Evolutionary conservation across 2,329 filamentous ascomycete species (phyloP).

Genomic region (Chaetomium globosum): DNA sequence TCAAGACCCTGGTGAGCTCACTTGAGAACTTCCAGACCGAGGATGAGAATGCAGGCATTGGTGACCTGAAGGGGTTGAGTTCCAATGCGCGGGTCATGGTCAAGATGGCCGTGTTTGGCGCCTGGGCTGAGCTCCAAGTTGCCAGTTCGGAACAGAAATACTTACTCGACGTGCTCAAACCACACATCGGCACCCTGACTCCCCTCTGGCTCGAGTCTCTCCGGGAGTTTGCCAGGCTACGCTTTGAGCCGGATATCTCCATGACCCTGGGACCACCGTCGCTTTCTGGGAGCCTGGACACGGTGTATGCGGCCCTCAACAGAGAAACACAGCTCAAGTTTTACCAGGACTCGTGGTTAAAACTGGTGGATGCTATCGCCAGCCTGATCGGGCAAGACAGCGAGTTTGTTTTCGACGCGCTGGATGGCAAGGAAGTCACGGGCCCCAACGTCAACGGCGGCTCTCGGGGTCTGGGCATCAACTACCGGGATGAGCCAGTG

Average conservation of each 20-base stretch:
- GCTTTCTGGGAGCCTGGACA: constrained; percentile 82
- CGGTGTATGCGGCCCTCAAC: constrained; percentile 92
- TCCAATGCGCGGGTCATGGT: constrained; percentile 98
- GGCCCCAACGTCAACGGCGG: constrained; percentile 53
- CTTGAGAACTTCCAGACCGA: constrained; percentile 90
- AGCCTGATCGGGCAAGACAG: constrained; percentile 97
- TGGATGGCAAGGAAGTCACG: constrained; percentile 76
- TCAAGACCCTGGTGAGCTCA: constrained; percentile 88
- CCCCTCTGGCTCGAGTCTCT: constrained; percentile 93
- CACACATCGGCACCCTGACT: constrained; percentile 85
- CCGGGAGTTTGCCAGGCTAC: constrained; percentile 86
- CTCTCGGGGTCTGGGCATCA: constrained; percentile 76
- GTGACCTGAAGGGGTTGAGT: constrained; percentile 87
- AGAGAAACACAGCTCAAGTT: constrained; percentile 91
- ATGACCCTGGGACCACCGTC: constrained; percentile 82
- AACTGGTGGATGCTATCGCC: constrained; percentile 94
- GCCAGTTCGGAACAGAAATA: constrained; percentile 92
- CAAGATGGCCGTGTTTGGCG: constrained; percentile 94
- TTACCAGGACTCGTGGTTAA: constrained; percentile 96
- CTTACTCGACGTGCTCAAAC: constrained; percentile 81
- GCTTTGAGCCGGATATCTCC: constrained; percentile 95
- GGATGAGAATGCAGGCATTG: constrained; percentile 80
- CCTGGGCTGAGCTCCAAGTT: constrained; percentile 96
- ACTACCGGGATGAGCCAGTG: constrained; percentile 95
- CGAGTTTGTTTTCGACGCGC: constrained; percentile 93